Percentiles rank a stretch among this genome's conserved stretches.
phyloP scores from a whole-genome alignment of 1,284 basidiomycete genomes.

The Porogramme epimiltina region DNA sequence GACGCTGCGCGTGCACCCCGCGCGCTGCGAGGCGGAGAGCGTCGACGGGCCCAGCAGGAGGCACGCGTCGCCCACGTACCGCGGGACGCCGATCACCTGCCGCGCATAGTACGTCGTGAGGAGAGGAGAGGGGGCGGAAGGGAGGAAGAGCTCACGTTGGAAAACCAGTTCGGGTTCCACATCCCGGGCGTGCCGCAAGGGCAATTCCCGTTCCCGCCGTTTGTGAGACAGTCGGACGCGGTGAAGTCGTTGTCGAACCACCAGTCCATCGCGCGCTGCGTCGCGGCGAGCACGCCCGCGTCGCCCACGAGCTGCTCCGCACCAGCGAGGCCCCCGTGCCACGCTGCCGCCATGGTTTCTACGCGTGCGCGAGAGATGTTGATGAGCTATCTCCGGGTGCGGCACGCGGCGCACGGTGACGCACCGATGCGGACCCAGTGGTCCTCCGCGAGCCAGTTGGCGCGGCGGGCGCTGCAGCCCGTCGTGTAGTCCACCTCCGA shows the following conservation, averaged over 20 bases:
- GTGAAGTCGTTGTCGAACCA: slow-evolving; percentile 69
- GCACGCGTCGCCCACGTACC: slow-evolving; percentile 56
- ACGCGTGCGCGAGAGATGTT: slow-evolving; percentile 19
- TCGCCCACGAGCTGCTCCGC: slow-evolving; percentile 41
- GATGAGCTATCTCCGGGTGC: neutral
- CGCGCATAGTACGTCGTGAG: neutral
- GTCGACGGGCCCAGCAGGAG: slow-evolving; percentile 49
- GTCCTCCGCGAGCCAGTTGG: slow-evolving; percentile 64
- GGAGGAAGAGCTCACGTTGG: slow-evolving; percentile 31
- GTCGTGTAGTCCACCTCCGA: slow-evolving; percentile 56
- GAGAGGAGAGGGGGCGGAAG: neutral
- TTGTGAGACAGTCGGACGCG: slow-evolving; percentile 46
- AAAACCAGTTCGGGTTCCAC: slow-evolving; percentile 76
- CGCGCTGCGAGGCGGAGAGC: slow-evolving; percentile 43
- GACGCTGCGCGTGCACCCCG: slow-evolving; percentile 53
- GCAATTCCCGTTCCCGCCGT: slow-evolving; percentile 55
- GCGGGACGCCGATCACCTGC: slow-evolving; percentile 62
- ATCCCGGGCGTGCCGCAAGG: slow-evolving; percentile 49
- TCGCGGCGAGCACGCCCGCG: slow-evolving; percentile 39
- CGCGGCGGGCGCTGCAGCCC: slow-evolving; percentile 58
- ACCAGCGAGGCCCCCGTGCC: slow-evolving; percentile 50
- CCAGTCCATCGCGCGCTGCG: slow-evolving; percentile 56
- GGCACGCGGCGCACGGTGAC: slow-evolving; percentile 18
- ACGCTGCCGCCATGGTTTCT: slow-evolving; percentile 49
- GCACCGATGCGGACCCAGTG: slow-evolving; percentile 65